Evolutionary conservation across 805 yeast species (phyloP), one percentile per base, ranked within the genome.

Genomic region (Ogataea pini): DNA sequence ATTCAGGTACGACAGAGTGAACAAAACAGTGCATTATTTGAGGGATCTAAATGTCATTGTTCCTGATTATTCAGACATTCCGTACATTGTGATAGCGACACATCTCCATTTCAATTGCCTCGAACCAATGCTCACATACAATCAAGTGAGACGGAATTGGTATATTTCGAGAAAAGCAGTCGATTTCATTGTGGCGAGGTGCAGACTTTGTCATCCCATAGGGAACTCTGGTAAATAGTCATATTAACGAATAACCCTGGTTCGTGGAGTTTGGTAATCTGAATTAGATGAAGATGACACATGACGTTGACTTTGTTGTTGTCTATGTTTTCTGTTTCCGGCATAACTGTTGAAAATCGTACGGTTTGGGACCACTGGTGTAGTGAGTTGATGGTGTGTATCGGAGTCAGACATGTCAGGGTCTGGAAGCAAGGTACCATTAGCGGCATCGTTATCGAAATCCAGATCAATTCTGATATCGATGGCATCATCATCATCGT

Each of bases 41-140:
- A 47, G 67, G 16, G 66, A 63, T 47, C 42, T 60, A 8, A 54
- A 62, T 41, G 61, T 63, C 12, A 49, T 58, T 13, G 61, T 63
- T 13, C 67, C 70, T 16, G 65, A 62, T 53, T 63, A 57, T 54
- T 51, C 41, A 36, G 70, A 51, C 48, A 57, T 51, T 20, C 61
- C 66, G 14, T 62, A 59, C 46, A 64, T 63, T 32, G 63, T 64
- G 16, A 49, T 63, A 51, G 67, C 66, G 1, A 62, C 67, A 1
- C 67, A 64, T 47, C 44, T 58, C 20, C 58, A 57, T 36, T 61
- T 55, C 45, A 51, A 52, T 8, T 62, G 67, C 39, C 36, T 57
- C 18, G 34, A 48, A 13, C 48, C 60, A 9, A 34, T 44, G 18
- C 46, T 48, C 12, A 62, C 65, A 3, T 62, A 62, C 50, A 62